These are phyloP conservation scores for Calonectria honghensis DNA, from an alignment of 2,329 filamentous ascomycete species.

Conservation along the genomic window DNA sequence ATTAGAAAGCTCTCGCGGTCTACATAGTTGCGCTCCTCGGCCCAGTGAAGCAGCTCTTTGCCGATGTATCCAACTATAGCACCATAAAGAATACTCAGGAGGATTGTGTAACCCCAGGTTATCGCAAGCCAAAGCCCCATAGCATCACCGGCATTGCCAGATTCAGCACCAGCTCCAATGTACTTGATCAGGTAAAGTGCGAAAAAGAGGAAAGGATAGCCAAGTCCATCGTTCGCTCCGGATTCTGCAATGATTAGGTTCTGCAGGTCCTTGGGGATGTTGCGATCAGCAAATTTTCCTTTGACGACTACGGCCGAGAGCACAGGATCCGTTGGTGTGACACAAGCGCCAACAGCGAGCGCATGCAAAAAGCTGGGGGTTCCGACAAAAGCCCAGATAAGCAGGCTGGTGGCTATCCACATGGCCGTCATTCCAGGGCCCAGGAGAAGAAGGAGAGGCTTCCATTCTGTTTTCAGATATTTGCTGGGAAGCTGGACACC, in stretches of 20 bases:
- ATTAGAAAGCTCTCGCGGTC: conserved; percentile 92
- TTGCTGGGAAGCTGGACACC: conserved; percentile 91
- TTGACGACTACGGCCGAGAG: conserved; percentile 93
- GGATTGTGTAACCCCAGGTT: conserved; percentile 88
- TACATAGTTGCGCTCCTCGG: conserved; percentile 86
- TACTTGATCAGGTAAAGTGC: conserved; percentile 91
- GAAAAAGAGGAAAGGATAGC: conserved; percentile 92
- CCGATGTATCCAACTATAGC: conserved; percentile 86
- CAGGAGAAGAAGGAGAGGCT: conserved; percentile 82
- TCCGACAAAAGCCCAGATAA: conserved; percentile 86
- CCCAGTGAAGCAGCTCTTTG: conserved; percentile 88
- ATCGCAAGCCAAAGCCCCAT: conserved; percentile 90
- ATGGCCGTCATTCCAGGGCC: conserved; percentile 90
- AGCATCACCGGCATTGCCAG: conserved; percentile 78
- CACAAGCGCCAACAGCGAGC: conserved; percentile 86
- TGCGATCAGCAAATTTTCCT: conserved; percentile 93
- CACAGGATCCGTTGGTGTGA: conserved; percentile 93
- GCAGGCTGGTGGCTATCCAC: conserved; percentile 87
- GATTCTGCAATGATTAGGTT: conserved; percentile 88
- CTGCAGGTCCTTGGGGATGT: conserved; percentile 89
- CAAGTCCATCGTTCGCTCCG: conserved; percentile 91
- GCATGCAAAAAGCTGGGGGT: conserved; percentile 84
- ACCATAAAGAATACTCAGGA: conserved; percentile 87
- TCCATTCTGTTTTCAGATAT: conserved; percentile 88
- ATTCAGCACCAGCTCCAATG: conserved; percentile 73